These are phyloP conservation scores for Globisporangium mamillatum DNA, from an alignment of 352 stramenopile species.

Conservation along the genomic window DNA sequence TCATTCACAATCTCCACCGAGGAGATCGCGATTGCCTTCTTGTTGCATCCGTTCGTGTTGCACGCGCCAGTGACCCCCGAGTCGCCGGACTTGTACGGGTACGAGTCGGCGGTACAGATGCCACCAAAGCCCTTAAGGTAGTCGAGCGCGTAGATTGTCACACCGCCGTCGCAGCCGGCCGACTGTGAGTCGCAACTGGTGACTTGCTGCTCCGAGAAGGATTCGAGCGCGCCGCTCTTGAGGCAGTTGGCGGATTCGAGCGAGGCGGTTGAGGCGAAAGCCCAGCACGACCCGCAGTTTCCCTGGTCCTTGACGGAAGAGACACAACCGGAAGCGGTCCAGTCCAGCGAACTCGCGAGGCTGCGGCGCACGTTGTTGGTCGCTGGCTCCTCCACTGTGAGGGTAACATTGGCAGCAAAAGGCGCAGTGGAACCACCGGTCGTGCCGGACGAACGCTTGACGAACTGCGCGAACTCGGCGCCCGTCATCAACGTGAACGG, in stretches of 20 bases:
- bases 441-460: background rate
- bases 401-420: background rate
- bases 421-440: too few species aligned
- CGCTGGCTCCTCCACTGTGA: background rate
- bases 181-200: background rate
- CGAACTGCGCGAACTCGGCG: background rate
- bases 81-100: background rate
- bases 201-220: background rate
- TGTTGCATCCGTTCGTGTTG: background rate
- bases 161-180: background rate
- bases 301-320: slow-evolving; percentile 91
- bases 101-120: background rate
- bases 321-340: background rate
- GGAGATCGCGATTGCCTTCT: background rate
- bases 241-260: slow-evolving; percentile 46
- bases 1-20: background rate
- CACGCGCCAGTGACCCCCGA: background rate
- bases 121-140: background rate
- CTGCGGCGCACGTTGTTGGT: background rate
- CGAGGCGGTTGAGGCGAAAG: slow-evolving; percentile 91
- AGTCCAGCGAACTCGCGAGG: background rate
- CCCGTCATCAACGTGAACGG: background rate
- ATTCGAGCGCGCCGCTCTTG: background rate
- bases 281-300: slow-evolving; percentile 96
- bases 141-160: background rate